Conservation (phyloP, 202 grass and related monocot genomes). For the Zoysia matrella region DNA sequence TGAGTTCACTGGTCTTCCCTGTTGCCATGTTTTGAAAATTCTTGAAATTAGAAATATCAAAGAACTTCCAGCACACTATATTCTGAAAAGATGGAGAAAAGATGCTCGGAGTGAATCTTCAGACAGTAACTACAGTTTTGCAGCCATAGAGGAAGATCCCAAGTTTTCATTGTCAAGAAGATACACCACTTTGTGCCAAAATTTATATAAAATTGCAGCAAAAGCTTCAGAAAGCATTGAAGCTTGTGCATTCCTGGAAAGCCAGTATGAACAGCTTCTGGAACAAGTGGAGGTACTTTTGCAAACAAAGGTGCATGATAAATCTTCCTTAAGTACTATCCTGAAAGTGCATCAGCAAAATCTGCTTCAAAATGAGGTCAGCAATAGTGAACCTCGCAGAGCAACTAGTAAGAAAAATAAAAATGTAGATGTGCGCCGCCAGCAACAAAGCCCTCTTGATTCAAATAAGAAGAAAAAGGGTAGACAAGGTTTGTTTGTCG, state of each 20-base stretch:
- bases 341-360: constrained; percentile 55
- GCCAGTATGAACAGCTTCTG: constrained; percentile 75
- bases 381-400: constrained; percentile 62
- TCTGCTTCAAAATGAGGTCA: constrained; percentile 61
- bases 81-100: constrained; percentile 89
- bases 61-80: constrained; percentile 81
- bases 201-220: constrained; percentile 76
- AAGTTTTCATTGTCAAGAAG: constrained; percentile 68
- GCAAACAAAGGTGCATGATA: constrained; percentile 80
- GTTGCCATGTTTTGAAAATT: constrained; percentile 82
- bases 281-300: constrained; percentile 86
- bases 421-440: constrained; percentile 53
- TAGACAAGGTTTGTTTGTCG: constrained; percentile 56
- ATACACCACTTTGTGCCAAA: constrained; percentile 51
- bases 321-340: constrained; percentile 51
- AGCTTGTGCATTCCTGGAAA: constrained; percentile 73
- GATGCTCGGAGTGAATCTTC: constrained; percentile 73
- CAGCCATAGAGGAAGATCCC: constrained; percentile 57
- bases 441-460: constrained; percentile 57
- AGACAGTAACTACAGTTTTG: constrained; percentile 59
- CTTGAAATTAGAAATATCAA: constrained; percentile 86
- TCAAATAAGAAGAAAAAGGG: constrained; percentile 72
- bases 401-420: constrained; percentile 71
- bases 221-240: constrained; percentile 71
- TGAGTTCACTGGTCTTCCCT: constrained; percentile 71